A percentile compares a stretch with the other conserved stretches of the same genome.
phyloP scores from a whole-genome alignment of 805 yeast genomes.

The Pichia sporocuriosa region DNA sequence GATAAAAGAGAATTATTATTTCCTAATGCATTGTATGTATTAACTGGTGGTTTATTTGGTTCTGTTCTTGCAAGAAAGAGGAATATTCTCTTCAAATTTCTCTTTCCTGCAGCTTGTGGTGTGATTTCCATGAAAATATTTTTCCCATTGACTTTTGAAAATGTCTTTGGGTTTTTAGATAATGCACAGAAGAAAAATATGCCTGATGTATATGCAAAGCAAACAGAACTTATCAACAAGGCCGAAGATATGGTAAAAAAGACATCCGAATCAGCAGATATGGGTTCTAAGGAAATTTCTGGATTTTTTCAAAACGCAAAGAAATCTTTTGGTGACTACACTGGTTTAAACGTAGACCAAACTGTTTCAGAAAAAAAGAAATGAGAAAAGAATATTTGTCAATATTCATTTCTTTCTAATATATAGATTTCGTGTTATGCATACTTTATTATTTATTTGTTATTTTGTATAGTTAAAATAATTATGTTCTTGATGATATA shows the following conservation, averaged over 20 bases:
- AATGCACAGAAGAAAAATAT: conserved; percentile 50
- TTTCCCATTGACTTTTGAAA: conserved; percentile 65
- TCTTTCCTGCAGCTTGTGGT: conserved; percentile 57
- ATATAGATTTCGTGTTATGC: no score
- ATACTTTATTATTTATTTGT: not conserved
- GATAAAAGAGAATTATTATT: conserved; percentile 59
- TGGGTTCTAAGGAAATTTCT: conserved; percentile 34
- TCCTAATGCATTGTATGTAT: conserved; percentile 63
- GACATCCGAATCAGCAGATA: conserved; percentile 37
- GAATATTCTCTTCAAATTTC: conserved; percentile 44
- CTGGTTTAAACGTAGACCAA: conserved; percentile 66
- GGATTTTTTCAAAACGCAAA: conserved; percentile 30
- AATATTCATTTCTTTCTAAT: no score
- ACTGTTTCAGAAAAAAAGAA: conserved; percentile 46
- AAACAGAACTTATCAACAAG: conserved; percentile 40
- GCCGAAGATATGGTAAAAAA: conserved; percentile 39
- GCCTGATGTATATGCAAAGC: conserved; percentile 61
- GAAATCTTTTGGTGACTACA: conserved; percentile 41
- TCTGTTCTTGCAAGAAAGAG: conserved; percentile 66
- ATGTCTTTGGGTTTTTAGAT: conserved; percentile 53
- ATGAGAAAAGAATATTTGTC: no score
- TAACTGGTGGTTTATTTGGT: conserved; percentile 66
- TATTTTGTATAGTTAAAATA: not conserved
- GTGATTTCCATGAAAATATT: conserved; percentile 58
- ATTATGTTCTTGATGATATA: not conserved